Evolutionary conservation across 73 alveolate species (phyloP), one percentile per base, ranked within the genome.

Genomic region (Symbiodinium pilosum): DNA sequence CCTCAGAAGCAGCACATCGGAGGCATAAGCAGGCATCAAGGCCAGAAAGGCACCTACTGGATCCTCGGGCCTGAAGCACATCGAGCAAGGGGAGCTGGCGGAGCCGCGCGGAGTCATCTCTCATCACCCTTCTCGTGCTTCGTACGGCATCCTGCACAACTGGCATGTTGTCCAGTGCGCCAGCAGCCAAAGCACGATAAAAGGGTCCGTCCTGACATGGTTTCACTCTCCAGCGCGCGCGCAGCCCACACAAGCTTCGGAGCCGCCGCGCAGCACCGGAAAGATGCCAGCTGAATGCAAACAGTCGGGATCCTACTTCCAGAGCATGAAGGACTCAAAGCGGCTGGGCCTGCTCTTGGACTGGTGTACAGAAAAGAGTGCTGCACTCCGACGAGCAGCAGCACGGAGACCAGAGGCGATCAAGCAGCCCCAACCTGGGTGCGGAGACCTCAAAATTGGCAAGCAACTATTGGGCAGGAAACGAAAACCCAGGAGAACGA

Each of bases 321-420:
- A n/a, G n/a, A 51, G 0, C 1, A 24, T 1, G n/a, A n/a, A n/a
- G 21, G 68, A 51, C 68, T 16, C 9, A 24, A 51, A 51, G 68
- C 68, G 28, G 12, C 34, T 54, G 18, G 71, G 71, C n/a, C n/a
- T n/a, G n/a, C n/a, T n/a, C n/a, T n/a, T n/a, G n/a, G n/a, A n/a
- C n/a, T n/a, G n/a, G n/a, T n/a, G n/a, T n/a, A n/a, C n/a, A n/a
- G n/a, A n/a, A 14, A 14, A 47, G 59, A 64, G 77, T 7, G 77
- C 77, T 36, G 77, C 77, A 64, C 77, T 64, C 39, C 77, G 77
- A 32, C 77, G 77, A 64, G 77, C 77, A 30, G 77, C 77, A 64
- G 77, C 77, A 5, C 77, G 77, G 28, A 64, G 77, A 18, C 21
- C 77, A 36, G 77, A 64, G 77, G 77, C 77, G 39, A 64, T 1